phyloP scores from a whole-genome alignment of 148 eudicot species.

The Drosera capensis region DNA sequence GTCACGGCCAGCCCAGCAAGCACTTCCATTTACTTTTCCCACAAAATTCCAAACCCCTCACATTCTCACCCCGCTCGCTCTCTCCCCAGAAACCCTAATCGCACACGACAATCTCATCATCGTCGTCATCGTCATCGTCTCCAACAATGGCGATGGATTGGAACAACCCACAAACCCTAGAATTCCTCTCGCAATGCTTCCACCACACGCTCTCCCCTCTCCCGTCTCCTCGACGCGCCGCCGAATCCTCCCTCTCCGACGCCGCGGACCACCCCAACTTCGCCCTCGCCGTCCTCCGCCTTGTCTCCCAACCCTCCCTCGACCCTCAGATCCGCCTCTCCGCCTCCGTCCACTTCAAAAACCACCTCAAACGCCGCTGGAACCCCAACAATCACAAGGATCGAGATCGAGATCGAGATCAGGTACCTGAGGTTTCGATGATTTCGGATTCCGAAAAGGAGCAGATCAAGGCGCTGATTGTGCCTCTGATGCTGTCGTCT shows the following conservation, averaged over 20 bases:
- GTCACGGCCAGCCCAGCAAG: no score
- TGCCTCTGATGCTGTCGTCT: slow-evolving; percentile 58
- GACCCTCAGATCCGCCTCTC: slow-evolving; percentile 63
- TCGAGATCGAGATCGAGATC: no score
- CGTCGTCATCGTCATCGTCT: neutral
- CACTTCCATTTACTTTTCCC: no score
- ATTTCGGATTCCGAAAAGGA: slow-evolving; percentile 56
- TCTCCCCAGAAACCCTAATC: neutral
- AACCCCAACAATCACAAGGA: slow-evolving; percentile 14
- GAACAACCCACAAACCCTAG: slow-evolving; percentile 52
- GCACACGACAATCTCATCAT: neutral
- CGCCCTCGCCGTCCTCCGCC: slow-evolving; percentile 71
- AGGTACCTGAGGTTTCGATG: slow-evolving; percentile 17
- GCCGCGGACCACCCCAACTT: slow-evolving; percentile 56
- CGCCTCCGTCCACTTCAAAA: slow-evolving; percentile 86
- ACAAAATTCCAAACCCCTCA: no score
- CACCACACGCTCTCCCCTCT: slow-evolving; percentile 68
- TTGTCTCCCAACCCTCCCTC: slow-evolving; percentile 45
- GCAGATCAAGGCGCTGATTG: slow-evolving; percentile 63
- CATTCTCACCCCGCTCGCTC: no score
- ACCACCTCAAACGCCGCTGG: slow-evolving; percentile 74
- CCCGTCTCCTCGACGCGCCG: slow-evolving; percentile 66
- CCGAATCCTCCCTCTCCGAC: slow-evolving; percentile 52
- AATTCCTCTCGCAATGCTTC: slow-evolving; percentile 65
- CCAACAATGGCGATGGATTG: slow-evolving; percentile 49